Base-by-base conservation (phyloP, 2,329 filamentous ascomycete species). In the Aspergillus novoparasiticus region DNA sequence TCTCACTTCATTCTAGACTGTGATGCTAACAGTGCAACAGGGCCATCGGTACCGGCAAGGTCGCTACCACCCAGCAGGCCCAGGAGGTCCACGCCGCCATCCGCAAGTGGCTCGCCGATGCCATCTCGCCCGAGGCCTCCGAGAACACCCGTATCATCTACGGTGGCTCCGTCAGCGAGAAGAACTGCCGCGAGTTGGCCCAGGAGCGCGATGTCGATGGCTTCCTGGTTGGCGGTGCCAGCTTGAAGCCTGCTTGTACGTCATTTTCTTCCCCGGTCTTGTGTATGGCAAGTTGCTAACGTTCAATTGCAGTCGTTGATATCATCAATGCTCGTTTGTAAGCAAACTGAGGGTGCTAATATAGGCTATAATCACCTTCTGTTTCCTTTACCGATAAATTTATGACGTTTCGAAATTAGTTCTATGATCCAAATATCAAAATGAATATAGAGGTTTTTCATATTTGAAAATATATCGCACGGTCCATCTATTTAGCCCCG, bases 181-280 rank as follows among this genome's bases (percentile, higher is more conserved):
- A 97, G 91, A 99, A 99, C 89, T 96, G 92, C 86, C 87, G 85
- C 76, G 94, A 98, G 69, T 87, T 99, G 74, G 89, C 91, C 79
- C 94, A 93, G 86, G 89, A 98, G 87, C 80, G 87, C 68, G 95
- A 99, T 81, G 97, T 99, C 80, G 95, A 99, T 81, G 95, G 95
- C 64, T 98, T 98, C 89, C 87, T 98, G 71, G 94, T 98, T 71
- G 94, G 94, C 69, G 94, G 94, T 81, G 94, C 94, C 77, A 95
- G 91, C 80, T 88, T 98, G 84, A 98, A 98, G 89, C 94, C 94
- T 77, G 94, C 92, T 70, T 97, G 90, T 93, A 83, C 86, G 90
- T 76, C 55, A 30, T 28, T 21, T 56, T 28, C 28, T 21, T 43
- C 50, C 26, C 46, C 61, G 61, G 45, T 66, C 60, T 32, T 60